Evolutionary conservation across 179 eudicot species (phyloP).

Genomic region (Corrigiola litoralis): DNA sequence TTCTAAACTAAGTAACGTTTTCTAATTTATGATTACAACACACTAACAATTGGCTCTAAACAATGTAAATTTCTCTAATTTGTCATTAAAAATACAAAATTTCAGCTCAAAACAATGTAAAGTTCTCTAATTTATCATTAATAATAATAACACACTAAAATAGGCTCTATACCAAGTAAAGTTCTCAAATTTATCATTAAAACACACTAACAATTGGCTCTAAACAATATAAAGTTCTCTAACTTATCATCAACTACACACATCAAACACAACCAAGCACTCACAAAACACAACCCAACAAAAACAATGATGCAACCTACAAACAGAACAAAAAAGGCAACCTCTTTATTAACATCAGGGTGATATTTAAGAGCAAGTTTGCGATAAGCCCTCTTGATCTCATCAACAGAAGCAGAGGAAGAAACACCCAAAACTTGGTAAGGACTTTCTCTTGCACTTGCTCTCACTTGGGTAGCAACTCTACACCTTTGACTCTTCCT

Average conservation of each 20-base stretch:
- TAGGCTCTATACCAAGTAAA: too few relatives aligned
- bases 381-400: conserved; percentile 93
- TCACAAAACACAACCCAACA: neutral
- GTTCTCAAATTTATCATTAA: neutral
- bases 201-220: neutral
- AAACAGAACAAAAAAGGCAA: conserved; percentile 8
- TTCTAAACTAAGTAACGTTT: too few relatives aligned
- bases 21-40: too few relatives aligned
- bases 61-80: too few relatives aligned
- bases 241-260: neutral
- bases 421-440: conserved; percentile 89
- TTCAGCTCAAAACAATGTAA: too few relatives aligned
- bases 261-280: neutral
- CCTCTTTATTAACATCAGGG: conserved; percentile 99
- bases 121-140: too few relatives aligned
- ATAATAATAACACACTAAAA: too few relatives aligned
- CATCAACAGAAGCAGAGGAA: conserved; percentile 54
- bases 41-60: too few relatives aligned
- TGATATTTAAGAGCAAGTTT: conserved; percentile 93
- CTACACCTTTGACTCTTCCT: conserved; percentile 16
- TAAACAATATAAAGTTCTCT: too few relatives aligned
- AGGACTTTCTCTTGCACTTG: conserved; percentile 70
- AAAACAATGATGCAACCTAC: neutral
- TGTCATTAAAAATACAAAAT: too few relatives aligned
- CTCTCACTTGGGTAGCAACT: conserved; percentile 22